phyloP scores from a whole-genome alignment of 1,284 basidiomycete species.

The Phaffia rhodozyma region DNA sequence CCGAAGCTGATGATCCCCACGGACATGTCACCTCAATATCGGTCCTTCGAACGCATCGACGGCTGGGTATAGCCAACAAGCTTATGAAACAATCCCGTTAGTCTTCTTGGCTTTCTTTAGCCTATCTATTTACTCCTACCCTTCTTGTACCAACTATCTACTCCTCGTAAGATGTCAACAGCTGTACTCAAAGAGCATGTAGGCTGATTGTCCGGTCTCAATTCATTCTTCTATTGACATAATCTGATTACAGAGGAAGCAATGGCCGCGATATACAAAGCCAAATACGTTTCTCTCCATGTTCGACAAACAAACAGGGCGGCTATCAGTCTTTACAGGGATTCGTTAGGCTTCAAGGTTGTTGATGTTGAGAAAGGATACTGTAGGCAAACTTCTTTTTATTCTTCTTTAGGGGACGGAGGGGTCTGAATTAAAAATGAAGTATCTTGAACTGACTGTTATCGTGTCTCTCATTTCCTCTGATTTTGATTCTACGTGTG shows the following conservation, averaged over 20 bases:
- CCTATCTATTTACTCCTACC: neutral
- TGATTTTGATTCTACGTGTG: slow-evolving; percentile 1
- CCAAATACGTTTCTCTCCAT: slow-evolving; percentile 66
- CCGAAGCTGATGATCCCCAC: slow-evolving; percentile 48
- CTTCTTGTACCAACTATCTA: neutral
- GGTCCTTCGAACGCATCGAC: slow-evolving; percentile 68
- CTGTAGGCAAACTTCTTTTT: slow-evolving; percentile 41
- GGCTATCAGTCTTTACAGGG: slow-evolving; percentile 67
- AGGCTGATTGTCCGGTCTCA: slow-evolving; percentile 7
- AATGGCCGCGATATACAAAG: slow-evolving; percentile 69
- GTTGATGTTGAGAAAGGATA: slow-evolving; percentile 66
- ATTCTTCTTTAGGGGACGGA: neutral
- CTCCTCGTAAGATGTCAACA: neutral
- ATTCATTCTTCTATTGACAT: slow-evolving; percentile 1
- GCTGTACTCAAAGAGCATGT: neutral
- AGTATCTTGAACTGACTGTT: neutral
- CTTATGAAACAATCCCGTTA: slow-evolving; percentile 76
- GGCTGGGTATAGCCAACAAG: slow-evolving; percentile 73
- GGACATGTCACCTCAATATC: slow-evolving; percentile 89
- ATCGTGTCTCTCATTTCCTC: neutral
- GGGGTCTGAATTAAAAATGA: neutral
- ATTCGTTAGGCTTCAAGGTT: slow-evolving; percentile 68
- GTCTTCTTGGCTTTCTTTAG: slow-evolving; percentile 26
- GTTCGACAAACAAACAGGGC: slow-evolving; percentile 79
- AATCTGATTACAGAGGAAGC: slow-evolving; percentile 51